These are phyloP conservation scores for Brachypodium distachyon DNA, from an alignment of 202 grass and related monocot species.

Conservation along the genomic window DNA sequence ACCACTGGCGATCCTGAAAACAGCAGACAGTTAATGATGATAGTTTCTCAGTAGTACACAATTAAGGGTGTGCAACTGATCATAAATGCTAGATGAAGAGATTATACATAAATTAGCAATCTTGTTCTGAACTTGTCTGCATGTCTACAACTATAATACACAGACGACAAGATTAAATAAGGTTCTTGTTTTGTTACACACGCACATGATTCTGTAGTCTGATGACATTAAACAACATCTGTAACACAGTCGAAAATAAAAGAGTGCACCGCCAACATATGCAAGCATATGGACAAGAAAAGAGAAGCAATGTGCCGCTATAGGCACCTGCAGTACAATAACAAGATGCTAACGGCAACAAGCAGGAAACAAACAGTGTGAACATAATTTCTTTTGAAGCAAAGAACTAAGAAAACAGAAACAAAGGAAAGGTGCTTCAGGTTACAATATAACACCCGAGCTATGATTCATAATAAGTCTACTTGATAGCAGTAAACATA, in stretches of 20 bases:
- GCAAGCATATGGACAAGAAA: background rate
- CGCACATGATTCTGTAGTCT: background rate
- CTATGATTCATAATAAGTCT: background rate
- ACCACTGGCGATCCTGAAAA: conserved; percentile 14
- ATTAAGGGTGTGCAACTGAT: background rate
- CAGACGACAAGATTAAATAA: background rate
- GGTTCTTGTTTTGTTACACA: background rate
- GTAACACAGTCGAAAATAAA: background rate
- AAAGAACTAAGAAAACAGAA: background rate
- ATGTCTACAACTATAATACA: background rate
- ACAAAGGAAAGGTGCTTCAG: background rate
- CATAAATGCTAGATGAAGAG: background rate
- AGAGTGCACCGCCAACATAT: background rate
- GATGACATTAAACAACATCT: background rate
- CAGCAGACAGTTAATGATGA: background rate
- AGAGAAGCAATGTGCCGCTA: background rate
- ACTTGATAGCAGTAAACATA: background rate
- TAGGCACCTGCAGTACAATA: background rate
- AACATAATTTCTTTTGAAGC: background rate
- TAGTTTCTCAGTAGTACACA: background rate
- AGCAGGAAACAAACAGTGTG: background rate
- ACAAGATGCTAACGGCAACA: background rate
- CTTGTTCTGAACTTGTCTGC: background rate
- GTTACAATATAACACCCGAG: background rate
- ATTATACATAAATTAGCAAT: background rate